Percentiles rank a stretch among this genome's conserved stretches.
Evolutionary conservation across 495 filamentous ascomycete genomes (phyloP).

Genomic region (Oidiodendron maius): DNA sequence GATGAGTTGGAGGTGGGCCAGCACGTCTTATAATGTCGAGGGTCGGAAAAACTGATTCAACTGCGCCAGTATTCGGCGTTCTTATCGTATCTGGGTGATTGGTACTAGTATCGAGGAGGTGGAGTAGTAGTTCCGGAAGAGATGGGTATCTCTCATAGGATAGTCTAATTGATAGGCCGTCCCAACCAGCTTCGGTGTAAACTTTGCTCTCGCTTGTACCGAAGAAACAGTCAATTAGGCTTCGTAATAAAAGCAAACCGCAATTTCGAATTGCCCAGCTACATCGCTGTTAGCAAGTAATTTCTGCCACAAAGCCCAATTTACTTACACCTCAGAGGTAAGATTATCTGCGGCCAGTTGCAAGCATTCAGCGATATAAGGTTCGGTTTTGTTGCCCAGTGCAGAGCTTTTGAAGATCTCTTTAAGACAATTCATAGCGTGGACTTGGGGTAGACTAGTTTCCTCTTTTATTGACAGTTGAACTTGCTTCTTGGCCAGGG

Average conservation of each 20-base stretch:
- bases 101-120: conserved; percentile 47
- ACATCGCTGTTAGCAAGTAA: conserved; percentile 11
- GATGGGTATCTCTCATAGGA: conserved; percentile 69
- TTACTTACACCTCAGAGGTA: conserved; percentile 41
- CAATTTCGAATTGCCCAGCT: conserved; percentile 95
- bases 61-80: conserved; percentile 34
- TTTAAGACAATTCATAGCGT: conserved; percentile 87
- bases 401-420: conserved; percentile 77
- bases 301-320: too few relatives aligned
- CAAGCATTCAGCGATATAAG: conserved; percentile 63
- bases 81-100: background rate
- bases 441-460: conserved; percentile 79
- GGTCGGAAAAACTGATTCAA: conserved; percentile 81
- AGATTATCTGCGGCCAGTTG: conserved; percentile 69
- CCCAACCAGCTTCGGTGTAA: conserved; percentile 43
- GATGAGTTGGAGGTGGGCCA: conserved; percentile 41
- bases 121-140: conserved; percentile 60
- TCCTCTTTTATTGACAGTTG: conserved; percentile 46
- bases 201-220: conserved; percentile 55
- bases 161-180: conserved; percentile 41
- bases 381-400: conserved; percentile 56
- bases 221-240: conserved; percentile 70
- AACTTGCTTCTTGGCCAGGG: conserved; percentile 51
- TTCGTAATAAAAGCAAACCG: conserved; percentile 80
- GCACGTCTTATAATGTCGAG: conserved; percentile 73